Percentiles rank a stretch among this genome's conserved stretches.
phyloP scores from a whole-genome alignment of 1,284 basidiomycete genomes.

The Puccinia horiana region DNA sequence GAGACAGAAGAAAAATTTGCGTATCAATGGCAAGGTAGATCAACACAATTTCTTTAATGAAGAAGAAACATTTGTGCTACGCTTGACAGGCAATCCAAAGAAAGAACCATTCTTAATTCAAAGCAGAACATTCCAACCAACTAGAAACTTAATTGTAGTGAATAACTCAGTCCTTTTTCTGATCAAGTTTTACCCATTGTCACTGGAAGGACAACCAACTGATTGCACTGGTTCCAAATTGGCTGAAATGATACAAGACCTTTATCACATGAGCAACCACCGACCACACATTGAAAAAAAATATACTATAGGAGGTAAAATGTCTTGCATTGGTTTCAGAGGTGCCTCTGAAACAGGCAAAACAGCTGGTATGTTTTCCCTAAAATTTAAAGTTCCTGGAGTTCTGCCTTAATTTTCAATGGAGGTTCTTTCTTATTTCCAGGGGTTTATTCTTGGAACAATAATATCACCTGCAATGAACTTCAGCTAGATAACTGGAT shows the following conservation, averaged over 20 bases:
- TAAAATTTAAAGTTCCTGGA: too few species aligned
- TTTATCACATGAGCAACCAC: background rate
- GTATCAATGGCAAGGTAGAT: too few species aligned
- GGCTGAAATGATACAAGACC: background rate
- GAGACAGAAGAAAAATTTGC: too few species aligned
- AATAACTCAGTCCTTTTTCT: background rate
- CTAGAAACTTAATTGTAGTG: background rate
- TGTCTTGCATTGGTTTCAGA: background rate
- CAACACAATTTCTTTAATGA: too few species aligned
- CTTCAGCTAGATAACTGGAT: too few species aligned
- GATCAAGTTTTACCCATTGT: background rate
- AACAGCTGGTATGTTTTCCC: background rate
- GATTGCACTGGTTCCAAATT: background rate
- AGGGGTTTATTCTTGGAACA: too few species aligned
- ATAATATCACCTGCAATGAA: too few species aligned
- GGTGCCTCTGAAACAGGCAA: background rate
- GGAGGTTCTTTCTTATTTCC: background rate
- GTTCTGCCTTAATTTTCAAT: too few species aligned
- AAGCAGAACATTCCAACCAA: background rate
- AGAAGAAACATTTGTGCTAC: too few species aligned
- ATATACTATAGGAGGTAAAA: background rate
- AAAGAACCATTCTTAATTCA: too few species aligned
- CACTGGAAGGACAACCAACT: background rate
- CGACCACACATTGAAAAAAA: background rate
- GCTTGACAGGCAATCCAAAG: too few species aligned